Evolutionary conservation across 2,329 filamentous ascomycete species (phyloP), one percentile per base, ranked within the genome.

Genomic region (Drechslerella dactyloides): DNA sequence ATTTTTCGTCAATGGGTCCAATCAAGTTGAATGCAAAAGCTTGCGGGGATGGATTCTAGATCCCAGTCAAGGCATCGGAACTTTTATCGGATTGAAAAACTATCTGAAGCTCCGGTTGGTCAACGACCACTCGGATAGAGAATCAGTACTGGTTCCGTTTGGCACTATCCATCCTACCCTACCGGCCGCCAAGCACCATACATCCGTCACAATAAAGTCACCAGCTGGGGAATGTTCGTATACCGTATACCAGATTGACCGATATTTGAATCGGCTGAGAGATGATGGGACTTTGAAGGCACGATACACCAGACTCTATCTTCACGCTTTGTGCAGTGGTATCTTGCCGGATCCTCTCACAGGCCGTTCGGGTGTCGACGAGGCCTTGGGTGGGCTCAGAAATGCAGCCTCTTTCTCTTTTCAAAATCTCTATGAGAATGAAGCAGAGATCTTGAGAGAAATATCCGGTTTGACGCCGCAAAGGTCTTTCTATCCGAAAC

Each of bases 301-400:
- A 76, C 84, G 83, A 60, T 77, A 89, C 0, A 80, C 82, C n/a
- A 77, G 85, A 0, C 79, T 79, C 10, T 83, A 83, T 33, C 76
- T 88, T 0, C 85, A 88, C 69, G 84, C 82, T 0, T 62, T 86
- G 0, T 87, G 85, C 0, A 84, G 84, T 0, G 80, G 81, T 52
- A 83, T 80, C 30, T 76, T 85, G 0, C 82, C 82, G 0, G 85
- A 87, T 73, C 78, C 77, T 0, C 77, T 86, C 0, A 84, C 82
- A 0, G 50, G 74, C 0, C 76, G 77, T 2, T 87, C 84, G 0
- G 86, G 86, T 0, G 85, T 83, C 0, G 85, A 87, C 70, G 76
- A 83, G 50, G 83, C 84, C 0, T 73, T 87, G 0, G 69, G 75
- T 0, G 84, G 85, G 0, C 75, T 87, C 0, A 46, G 69, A 0